Conservation (phyloP, 352 stramenopile genomes). For the Hyaloperonospora brassicae region DNA sequence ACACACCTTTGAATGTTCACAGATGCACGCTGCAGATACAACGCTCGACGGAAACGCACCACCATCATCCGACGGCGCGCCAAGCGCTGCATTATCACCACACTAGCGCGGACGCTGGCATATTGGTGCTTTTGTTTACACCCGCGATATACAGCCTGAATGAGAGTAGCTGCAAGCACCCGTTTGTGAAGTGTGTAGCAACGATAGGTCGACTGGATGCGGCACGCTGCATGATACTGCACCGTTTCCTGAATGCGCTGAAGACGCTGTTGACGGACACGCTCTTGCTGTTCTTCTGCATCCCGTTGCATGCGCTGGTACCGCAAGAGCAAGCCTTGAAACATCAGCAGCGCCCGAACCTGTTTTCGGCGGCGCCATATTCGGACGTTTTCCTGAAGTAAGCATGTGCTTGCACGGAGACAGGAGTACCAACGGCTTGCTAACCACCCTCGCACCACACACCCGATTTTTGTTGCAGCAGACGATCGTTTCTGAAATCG, state of each 20-base stretch:
- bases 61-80: conserved; percentile 15
- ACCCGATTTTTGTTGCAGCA: conserved; percentile 33
- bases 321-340: conserved; percentile 23
- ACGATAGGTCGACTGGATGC: conserved; percentile 27
- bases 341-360: conserved; percentile 24
- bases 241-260: conserved; percentile 23
- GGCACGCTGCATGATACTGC: conserved; percentile 22
- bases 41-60: conserved; percentile 15
- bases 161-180: conserved; percentile 15
- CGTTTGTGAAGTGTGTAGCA: conserved; percentile 22
- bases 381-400: conserved; percentile 35
- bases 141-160: conserved; percentile 28
- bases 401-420: conserved; percentile 10
- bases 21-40: conserved; percentile 18
- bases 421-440: conserved; percentile 15
- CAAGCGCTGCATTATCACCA: conserved; percentile 16
- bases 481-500: conserved; percentile 16
- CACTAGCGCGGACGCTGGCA: conserved; percentile 2
- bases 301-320: conserved; percentile 29
- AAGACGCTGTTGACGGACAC: conserved; percentile 18
- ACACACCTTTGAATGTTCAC: conserved; percentile 39
- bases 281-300: conserved; percentile 23
- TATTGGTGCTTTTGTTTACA: conserved; percentile 17
- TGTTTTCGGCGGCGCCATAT: conserved; percentile 35
- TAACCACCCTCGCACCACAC: conserved; percentile 13